phyloP scores from a whole-genome alignment of 768 basidiomycete species.

The Cystofilobasidium macerans region DNA sequence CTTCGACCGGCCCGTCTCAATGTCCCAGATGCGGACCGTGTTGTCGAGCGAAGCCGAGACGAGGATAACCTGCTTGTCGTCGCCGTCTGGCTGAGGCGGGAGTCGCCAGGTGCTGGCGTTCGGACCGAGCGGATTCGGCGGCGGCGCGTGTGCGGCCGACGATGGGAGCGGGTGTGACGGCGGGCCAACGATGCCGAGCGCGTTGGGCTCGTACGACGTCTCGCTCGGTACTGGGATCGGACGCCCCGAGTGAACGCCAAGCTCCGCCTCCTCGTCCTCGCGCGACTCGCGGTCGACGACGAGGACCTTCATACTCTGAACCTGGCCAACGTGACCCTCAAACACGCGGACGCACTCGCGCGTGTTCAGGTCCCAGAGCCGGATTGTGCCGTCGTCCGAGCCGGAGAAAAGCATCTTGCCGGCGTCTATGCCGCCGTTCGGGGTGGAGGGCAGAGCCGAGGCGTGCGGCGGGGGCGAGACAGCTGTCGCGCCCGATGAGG shows the following conservation, averaged over 20 bases:
- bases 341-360: conserved; percentile 74
- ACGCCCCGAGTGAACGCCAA: too few relatives aligned
- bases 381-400: conserved; percentile 86
- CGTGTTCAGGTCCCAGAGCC: conserved; percentile 79
- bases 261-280: conserved; percentile 37
- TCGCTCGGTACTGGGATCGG: too few relatives aligned
- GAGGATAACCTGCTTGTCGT: conserved; percentile 45
- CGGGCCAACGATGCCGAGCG: conserved; percentile 30
- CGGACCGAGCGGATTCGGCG: neutral
- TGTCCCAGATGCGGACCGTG: conserved; percentile 91
- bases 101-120: neutral
- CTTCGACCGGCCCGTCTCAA: conserved; percentile 65
- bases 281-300: conserved; percentile 44
- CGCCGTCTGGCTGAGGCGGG: conserved; percentile 1
- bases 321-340: conserved; percentile 82
- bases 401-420: conserved; percentile 97
- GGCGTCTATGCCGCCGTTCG: conserved; percentile 11
- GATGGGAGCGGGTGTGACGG: conserved; percentile 8
- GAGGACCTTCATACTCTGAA: conserved; percentile 77
- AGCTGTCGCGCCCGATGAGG: conserved; percentile 30
- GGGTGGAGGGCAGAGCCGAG: neutral
- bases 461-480: conserved; percentile 9
- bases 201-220: conserved; percentile 18
- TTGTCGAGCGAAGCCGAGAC: conserved; percentile 88
- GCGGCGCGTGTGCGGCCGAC: conserved; percentile 19